phyloP scores from a whole-genome alignment of 192 early-diverging fungal species.

The Neocallimastix lanati region DNA sequence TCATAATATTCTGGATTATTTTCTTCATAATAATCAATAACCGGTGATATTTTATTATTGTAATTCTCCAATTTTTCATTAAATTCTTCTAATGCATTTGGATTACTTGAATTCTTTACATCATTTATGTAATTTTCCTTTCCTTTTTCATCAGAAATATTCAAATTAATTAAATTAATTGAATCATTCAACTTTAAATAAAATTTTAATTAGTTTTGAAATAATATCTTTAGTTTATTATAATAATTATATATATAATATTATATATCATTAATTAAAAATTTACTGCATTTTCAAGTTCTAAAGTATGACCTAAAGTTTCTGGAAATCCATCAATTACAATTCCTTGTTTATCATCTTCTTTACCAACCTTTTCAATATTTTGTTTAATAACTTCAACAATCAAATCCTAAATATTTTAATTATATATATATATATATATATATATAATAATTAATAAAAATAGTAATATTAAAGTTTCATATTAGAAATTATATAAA shows the following conservation, averaged over 20 bases:
- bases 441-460: too few species aligned
- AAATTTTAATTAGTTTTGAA: too few species aligned
- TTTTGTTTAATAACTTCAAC: neutral
- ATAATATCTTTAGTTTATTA: too few species aligned
- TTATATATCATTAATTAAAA: too few species aligned
- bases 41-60: neutral
- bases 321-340: neutral
- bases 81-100: neutral
- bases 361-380: neutral
- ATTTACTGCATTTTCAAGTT: neutral
- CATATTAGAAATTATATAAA: too few species aligned
- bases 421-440: too few species aligned
- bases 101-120: neutral
- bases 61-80: neutral
- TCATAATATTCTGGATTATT: neutral
- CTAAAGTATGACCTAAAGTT: neutral
- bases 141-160: neutral
- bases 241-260: too few species aligned
- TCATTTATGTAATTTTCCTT: neutral
- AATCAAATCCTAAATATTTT: neutral
- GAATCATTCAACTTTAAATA: neutral
- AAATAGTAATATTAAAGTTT: too few species aligned
- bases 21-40: neutral
- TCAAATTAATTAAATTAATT: neutral
- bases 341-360: neutral